These are phyloP conservation scores for Gardenia jasminoides DNA, from an alignment of 257 asterid genomes.

Conservation along the genomic window DNA sequence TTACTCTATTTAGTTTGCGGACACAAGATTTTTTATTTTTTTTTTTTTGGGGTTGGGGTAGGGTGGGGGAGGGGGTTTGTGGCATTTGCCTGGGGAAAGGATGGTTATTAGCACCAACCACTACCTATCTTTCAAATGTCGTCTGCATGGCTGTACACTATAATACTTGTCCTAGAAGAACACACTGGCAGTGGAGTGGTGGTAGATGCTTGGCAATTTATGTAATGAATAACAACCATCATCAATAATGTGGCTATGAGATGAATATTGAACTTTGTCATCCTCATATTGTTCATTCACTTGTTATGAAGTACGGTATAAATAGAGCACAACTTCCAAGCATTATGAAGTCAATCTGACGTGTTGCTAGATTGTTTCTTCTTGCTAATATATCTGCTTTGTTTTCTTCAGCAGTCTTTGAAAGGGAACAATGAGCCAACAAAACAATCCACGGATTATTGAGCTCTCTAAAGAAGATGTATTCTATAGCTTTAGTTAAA, in stretches of 20 bases:
- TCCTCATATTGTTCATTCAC: not conserved
- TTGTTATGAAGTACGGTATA: not conserved
- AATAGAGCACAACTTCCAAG: not conserved
- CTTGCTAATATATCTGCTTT: not conserved
- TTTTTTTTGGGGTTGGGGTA: no score
- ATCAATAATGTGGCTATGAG: not conserved
- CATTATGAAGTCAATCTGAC: not conserved
- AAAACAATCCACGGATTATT: not conserved
- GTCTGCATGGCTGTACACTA: no score
- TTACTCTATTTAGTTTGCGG: not conserved
- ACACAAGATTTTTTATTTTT: no score
- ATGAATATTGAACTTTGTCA: not conserved
- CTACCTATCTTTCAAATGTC: no score
- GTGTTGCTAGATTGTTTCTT: not conserved
- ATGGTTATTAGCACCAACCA: no score
- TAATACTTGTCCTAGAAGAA: no score
- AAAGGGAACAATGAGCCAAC: not conserved
- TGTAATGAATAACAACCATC: no score
- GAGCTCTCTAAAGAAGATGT: not conserved
- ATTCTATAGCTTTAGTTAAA: no score
- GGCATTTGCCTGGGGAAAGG: no score
- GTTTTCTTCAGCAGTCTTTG: not conserved
- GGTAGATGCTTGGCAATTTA: no score
- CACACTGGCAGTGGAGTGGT: no score
- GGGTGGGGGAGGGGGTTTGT: no score